Percentiles rank a stretch among this genome's conserved stretches.
Evolutionary conservation across 164 flowering plant species (phyloP).

Genomic region (Cinnamomum chago): DNA sequence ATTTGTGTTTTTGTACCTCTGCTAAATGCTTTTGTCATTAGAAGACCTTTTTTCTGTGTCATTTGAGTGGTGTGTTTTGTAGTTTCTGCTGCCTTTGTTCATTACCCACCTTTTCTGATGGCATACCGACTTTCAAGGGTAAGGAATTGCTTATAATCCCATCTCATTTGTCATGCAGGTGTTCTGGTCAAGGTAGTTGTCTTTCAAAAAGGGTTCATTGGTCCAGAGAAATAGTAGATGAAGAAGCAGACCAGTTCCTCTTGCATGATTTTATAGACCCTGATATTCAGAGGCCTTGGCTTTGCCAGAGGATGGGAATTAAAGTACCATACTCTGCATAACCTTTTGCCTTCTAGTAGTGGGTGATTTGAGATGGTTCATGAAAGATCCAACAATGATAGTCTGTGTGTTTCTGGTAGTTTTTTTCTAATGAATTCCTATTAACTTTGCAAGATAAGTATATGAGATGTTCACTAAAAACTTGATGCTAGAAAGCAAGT

Average conservation of each 20-base stretch:
- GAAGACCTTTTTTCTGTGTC: neutral
- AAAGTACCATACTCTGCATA: slow-evolving; percentile 78
- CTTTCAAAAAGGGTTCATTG: slow-evolving; percentile 68
- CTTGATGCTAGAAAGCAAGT: too few relatives aligned
- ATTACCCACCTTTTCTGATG: neutral
- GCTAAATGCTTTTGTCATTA: neutral
- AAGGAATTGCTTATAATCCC: neutral
- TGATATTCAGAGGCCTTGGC: slow-evolving; percentile 64
- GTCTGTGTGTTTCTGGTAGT: too few relatives aligned
- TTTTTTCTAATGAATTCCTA: too few relatives aligned
- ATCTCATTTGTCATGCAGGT: slow-evolving; percentile 41
- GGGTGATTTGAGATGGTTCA: neutral
- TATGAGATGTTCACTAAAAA: too few relatives aligned
- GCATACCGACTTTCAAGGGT: neutral
- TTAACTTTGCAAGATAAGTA: too few relatives aligned
- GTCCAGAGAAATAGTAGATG: slow-evolving; percentile 76
- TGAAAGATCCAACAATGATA: too few relatives aligned
- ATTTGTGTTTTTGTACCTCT: neutral
- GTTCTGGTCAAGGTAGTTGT: slow-evolving; percentile 82
- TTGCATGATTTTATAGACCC: slow-evolving; percentile 77
- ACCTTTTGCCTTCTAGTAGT: neutral
- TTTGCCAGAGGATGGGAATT: slow-evolving; percentile 64
- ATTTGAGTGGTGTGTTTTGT: neutral
- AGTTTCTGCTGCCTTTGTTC: neutral
- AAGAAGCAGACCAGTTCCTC: slow-evolving; percentile 80